phyloP scores from a whole-genome alignment of 208 protist genomes.

The Lotmaria passim region DNA sequence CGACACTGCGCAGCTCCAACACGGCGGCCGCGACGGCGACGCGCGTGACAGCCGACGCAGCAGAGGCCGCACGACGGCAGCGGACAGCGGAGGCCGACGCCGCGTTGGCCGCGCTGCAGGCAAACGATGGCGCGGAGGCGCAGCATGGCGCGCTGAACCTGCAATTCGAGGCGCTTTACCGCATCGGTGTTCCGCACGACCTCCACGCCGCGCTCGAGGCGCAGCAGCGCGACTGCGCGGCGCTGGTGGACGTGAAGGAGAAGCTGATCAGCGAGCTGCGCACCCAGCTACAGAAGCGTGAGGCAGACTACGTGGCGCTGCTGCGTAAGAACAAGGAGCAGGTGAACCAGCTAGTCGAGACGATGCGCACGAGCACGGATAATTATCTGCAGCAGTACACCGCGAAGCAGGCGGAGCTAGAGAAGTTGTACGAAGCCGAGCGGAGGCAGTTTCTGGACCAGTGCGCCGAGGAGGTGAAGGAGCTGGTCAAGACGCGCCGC shows the following conservation, averaged over 20 bases:
- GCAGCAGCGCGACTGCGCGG: conserved; percentile 78
- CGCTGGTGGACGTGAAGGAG: conserved; percentile 88
- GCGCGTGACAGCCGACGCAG: conserved; percentile 53
- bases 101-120: conserved; percentile 44
- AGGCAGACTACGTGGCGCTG: conserved; percentile 92
- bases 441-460: conserved; percentile 72
- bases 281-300: conserved; percentile 81
- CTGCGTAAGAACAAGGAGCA: conserved; percentile 82
- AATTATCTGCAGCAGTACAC: conserved; percentile 81
- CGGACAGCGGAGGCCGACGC: conserved; percentile 45
- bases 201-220: conserved; percentile 76
- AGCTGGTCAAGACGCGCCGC: conserved; percentile 88
- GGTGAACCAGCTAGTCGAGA: conserved; percentile 80
- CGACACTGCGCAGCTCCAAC: conserved; percentile 41
- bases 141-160: conserved; percentile 79
- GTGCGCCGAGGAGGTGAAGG: conserved; percentile 83
- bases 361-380: conserved; percentile 88
- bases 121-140: conserved; percentile 60
- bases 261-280: conserved; percentile 84
- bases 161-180: conserved; percentile 89
- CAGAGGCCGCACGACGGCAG: conserved; percentile 81
- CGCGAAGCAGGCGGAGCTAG: conserved; percentile 81
- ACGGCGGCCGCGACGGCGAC: conserved; percentile 64
- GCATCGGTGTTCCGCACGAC: conserved; percentile 85
- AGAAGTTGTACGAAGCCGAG: conserved; percentile 89